phyloP scores from a whole-genome alignment of 805 yeast genomes.

The Wickerhamiella shivajii region DNA sequence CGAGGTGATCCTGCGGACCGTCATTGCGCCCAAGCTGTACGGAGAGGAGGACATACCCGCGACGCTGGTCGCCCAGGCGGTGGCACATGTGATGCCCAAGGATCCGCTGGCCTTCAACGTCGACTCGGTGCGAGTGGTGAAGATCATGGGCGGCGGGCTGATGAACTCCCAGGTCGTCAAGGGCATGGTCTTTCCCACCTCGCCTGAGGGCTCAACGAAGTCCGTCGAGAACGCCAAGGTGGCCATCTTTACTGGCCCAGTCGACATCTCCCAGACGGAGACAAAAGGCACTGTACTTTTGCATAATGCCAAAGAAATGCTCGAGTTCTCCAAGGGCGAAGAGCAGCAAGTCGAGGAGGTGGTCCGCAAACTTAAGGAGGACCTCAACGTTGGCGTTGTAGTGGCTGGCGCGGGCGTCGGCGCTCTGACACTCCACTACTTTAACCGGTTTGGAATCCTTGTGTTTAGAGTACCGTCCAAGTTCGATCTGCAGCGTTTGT shows the following conservation, averaged over 20 bases:
- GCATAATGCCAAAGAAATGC: constrained; percentile 94
- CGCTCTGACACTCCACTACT: constrained; percentile 81
- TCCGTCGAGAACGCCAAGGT: constrained; percentile 61
- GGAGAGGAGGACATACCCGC: constrained; percentile 73
- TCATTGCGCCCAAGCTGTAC: constrained; percentile 83
- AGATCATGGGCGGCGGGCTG: constrained; percentile 85
- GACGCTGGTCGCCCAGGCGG: constrained; percentile 71
- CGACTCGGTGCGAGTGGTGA: constrained; percentile 88
- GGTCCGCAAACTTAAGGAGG: constrained; percentile 58
- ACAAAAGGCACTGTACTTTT: constrained; percentile 94
- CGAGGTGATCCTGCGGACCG: constrained; percentile 65
- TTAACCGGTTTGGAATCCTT: constrained; percentile 72
- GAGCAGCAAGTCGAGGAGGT: constrained; percentile 81
- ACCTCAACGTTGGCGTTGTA: constrained; percentile 74
- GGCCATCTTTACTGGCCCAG: constrained; percentile 84
- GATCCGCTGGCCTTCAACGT: constrained; percentile 62
- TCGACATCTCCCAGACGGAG: constrained; percentile 92
- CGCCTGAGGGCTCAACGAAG: constrained; percentile 86
- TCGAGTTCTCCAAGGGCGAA: constrained; percentile 91
- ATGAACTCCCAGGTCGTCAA: constrained; percentile 62
- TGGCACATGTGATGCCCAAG: constrained; percentile 59
- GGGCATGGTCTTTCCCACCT: constrained; percentile 97
- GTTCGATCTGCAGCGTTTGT: constrained; percentile 83
- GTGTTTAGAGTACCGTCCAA: constrained; percentile 85
- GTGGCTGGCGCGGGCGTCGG: constrained; percentile 93